Base-by-base conservation (phyloP, 208 protist species). In the Porcisia hertigi region DNA sequence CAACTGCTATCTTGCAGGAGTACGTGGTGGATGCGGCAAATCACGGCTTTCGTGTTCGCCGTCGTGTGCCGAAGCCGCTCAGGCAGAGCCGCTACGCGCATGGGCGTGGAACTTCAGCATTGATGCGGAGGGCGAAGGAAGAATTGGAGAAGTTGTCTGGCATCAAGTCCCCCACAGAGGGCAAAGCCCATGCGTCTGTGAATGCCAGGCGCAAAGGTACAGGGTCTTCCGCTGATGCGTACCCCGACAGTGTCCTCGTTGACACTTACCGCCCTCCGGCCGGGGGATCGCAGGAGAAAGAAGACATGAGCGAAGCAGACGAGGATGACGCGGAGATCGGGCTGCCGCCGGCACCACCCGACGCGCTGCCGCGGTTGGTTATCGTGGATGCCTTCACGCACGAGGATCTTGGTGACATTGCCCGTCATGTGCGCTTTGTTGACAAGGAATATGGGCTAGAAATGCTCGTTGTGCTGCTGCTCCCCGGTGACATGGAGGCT, bases 371-470 rank as follows among this genome's bases (percentile, higher is more conserved):
- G 4, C 83, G 82, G 3, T 82, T 97, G 14, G 88, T 97, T 34
- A 59, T 97, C 54, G 86, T 97, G 0, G 93, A 97, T 76, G 71
- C 75, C 76, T 97, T 88, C 78, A 94, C 93, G 47, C 93, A 97
- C 76, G 93, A 97, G 69, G 83, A 86, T 30, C 89, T 92, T 36
- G 59, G 49, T 45, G 91, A 95, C 43, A 93, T 95, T 76, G 71
- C 89, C 20, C 75, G 86, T n/a, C 84, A 93, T 59, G 43, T 97
- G 12, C 86, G 93, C 54, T 90, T 79, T 64, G 70, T 95, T 20
- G 91, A 97, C 69, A 52, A 82, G 55, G 80, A 94, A 65, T 83
- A 91, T 66, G 85, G 84, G 36, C 67, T 97, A 60, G 69, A 88
- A 71, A 79, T 95, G 53, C 80, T 95, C 30, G 75, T 97, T 39